Evolutionary conservation across 768 basidiomycete genomes (phyloP), one percentile per base, ranked within the genome.

Genomic region (Kwoniella sp.): DNA sequence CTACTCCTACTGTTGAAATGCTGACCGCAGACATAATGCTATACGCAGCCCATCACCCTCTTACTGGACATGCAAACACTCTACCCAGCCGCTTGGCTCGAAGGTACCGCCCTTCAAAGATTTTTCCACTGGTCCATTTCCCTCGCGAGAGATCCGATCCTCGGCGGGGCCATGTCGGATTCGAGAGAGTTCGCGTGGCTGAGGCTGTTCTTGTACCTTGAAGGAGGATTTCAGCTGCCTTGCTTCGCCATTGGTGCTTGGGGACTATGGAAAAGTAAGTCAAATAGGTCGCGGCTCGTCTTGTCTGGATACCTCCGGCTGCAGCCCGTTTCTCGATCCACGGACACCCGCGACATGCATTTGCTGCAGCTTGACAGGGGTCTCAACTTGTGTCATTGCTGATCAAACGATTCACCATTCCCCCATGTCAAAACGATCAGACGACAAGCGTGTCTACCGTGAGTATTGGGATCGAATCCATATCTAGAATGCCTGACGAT

Each of bases 41-140:
- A 7, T 5, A 26, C 25, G 2, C 62, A 77, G 74, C 85, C 87
- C 0, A 86, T 88, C 2, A 87, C 90, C 3, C 72, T 92, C 8
- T 73, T 88, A 28, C 79, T 92, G 50, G 92, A 93, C 79, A 77
- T 88, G 13, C 91, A 92, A 79, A 81, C 85, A 8, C 62, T 93
- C 38, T 82, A 82, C 62, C 82, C 81, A 0, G 63, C 83, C 1
- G 70, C 79, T 20, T 68, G 86, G 7, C 79, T 88, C 13, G 88
- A 90, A 0, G 48, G 38, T 31, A 67, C 75, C 0, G 63, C 83
- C 45, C 69, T 90, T 30, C 81, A 82, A 23, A 70, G 73, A 12
- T 75, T 89, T 13, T 82, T 84, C 0, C 71, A 77, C 37, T 83
- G 81, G 75, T 91, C 91, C 72, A 76, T 88, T 34, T 64, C 78